Evolutionary conservation across 257 asterid genomes (phyloP).

Genomic region (Catharanthus roseus): DNA sequence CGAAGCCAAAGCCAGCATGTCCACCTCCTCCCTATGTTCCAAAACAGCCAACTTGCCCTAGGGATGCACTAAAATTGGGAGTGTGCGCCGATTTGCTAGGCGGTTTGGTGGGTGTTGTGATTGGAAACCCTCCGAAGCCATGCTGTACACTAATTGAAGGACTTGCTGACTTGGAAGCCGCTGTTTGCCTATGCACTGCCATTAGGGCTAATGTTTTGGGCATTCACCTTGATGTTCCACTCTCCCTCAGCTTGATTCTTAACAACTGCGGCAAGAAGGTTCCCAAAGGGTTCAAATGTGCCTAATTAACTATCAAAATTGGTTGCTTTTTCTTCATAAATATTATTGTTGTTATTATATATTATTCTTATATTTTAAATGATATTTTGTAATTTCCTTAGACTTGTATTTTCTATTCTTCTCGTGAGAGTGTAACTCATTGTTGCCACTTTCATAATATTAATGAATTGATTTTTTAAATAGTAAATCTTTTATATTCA

Average conservation of each 20-base stretch:
- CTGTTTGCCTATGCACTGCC: constrained; percentile 35
- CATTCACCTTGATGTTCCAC: constrained; percentile 23
- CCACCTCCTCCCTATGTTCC: no score
- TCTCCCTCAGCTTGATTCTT: constrained; percentile 29
- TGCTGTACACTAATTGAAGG: constrained; percentile 26
- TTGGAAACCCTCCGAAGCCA: constrained; percentile 26
- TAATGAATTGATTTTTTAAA: no score
- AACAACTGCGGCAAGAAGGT: constrained; percentile 27
- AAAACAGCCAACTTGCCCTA: constrained; percentile 21
- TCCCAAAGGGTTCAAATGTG: constrained; percentile 20
- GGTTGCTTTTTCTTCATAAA: no score
- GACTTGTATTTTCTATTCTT: no score
- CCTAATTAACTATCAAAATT: no score
- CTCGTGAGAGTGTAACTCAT: no score
- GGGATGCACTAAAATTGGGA: constrained; percentile 20
- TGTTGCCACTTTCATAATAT: no score
- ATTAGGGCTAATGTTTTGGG: constrained; percentile 29
- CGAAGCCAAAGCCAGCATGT: no score
- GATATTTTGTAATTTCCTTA: no score
- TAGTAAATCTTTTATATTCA: no score
- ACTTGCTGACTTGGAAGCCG: constrained; percentile 28
- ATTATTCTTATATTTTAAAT: no score
- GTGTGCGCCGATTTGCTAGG: constrained; percentile 22
- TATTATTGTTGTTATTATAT: no score
- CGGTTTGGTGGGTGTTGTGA: constrained; percentile 11